Evolutionary conservation across 169 alveolate genomes (phyloP).

Genomic region (Plasmodium billcollinsi): DNA sequence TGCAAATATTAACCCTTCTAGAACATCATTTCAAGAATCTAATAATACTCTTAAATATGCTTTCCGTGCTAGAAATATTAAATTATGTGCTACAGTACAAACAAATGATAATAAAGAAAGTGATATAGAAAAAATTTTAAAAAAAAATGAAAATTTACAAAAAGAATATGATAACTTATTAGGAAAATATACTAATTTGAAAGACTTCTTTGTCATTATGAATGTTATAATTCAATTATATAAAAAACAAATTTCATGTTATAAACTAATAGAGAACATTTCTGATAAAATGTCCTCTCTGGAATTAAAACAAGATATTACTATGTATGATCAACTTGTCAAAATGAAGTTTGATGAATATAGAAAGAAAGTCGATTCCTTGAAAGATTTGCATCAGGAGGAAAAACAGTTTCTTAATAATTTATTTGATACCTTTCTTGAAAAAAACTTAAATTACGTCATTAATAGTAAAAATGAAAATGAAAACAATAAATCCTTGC

Average conservation of each 20-base stretch:
- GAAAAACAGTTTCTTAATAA: constrained; percentile 23
- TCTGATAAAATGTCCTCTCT: constrained; percentile 14
- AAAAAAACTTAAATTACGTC: constrained; percentile 23
- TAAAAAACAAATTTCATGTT: constrained; percentile 40
- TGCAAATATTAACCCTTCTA: constrained; percentile 94
- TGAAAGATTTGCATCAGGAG: constrained; percentile 9
- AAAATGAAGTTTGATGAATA: constrained; percentile 41
- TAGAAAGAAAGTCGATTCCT: constrained; percentile 7
- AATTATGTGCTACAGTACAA: constrained; percentile 80
- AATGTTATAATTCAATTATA: constrained; percentile 26
- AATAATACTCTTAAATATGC: constrained; percentile 94
- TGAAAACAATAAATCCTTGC: not conserved
- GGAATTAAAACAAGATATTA: constrained; percentile 66
- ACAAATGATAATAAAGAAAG: constrained; percentile 74
- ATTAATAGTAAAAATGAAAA: constrained; percentile 10
- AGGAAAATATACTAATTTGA: constrained; percentile 5
- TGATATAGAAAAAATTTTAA: constrained; percentile 66
- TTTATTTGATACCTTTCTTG: constrained; percentile 21
- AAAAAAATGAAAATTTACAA: constrained; percentile 60
- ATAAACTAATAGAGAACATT: constrained; percentile 26
- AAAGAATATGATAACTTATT: constrained; percentile 53
- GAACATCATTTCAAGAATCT: constrained; percentile 90
- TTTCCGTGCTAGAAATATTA: constrained; percentile 94
- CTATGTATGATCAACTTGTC: constrained; percentile 55
- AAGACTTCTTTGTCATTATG: constrained; percentile 11